Evolutionary conservation across 495 filamentous ascomycete genomes (phyloP).

Genomic region (Podospora australis): DNA sequence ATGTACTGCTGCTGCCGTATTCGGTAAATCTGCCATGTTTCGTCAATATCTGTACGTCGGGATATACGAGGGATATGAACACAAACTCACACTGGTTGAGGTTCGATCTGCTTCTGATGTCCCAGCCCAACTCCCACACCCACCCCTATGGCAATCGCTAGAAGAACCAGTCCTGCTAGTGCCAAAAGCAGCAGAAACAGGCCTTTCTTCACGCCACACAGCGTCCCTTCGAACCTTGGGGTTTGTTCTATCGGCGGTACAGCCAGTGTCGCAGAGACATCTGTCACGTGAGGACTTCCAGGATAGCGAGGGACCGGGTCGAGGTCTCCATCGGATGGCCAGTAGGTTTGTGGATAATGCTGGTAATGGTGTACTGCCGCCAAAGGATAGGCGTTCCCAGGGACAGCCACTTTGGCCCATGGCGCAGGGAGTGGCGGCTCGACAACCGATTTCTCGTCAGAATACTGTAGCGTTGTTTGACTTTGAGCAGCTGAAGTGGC

Average conservation of each 20-base stretch:
- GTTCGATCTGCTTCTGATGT: background rate
- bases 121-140: slow-evolving; percentile 15
- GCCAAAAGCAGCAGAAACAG: slow-evolving; percentile 11
- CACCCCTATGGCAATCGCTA: slow-evolving; percentile 17
- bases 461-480: background rate
- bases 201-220: slow-evolving; percentile 12
- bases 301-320: slow-evolving; percentile 10
- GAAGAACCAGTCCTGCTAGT: slow-evolving; percentile 7
- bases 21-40: too few species aligned
- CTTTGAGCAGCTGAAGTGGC: background rate
- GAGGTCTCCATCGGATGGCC: background rate
- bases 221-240: background rate
- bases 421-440: background rate
- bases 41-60: too few species aligned
- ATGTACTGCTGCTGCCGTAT: background rate
- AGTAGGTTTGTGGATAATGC: background rate
- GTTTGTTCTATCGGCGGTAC: slow-evolving; percentile 6
- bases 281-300: slow-evolving; percentile 1
- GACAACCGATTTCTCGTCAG: slow-evolving; percentile 5
- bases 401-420: background rate
- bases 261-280: background rate
- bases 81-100: background rate
- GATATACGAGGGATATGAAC: background rate
- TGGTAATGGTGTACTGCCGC: background rate
- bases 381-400: background rate